Evolutionary conservation across 192 early-diverging fungal species (phyloP), one percentile per base, ranked within the genome.

Genomic region (Coemansia sp.): DNA sequence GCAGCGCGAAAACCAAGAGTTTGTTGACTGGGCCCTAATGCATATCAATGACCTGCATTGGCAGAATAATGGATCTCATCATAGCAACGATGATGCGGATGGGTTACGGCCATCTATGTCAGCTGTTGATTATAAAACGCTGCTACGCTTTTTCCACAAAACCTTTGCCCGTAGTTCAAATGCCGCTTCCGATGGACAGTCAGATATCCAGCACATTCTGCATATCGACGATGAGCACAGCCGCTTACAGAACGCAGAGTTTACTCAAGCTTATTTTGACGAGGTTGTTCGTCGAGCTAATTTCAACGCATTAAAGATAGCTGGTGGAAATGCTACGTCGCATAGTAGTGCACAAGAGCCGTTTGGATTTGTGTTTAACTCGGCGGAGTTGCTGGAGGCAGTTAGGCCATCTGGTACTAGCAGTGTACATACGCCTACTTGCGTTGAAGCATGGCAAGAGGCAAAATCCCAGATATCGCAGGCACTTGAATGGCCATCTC

Each of bases 21-120:
- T 74, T 63, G 60, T 47, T 8, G 71, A 74, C 41, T 74, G 71
- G 71, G 71, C 71, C 9, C 36, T 68, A 4, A 56, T 66, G 28
- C 52, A 56, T 13, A 59, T 74, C 1, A 60, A 74, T 13, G 71
- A 74, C 26, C 10, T 74, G 45, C 48, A 67, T 20, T 74, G 71
- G 71, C 71, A 74, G 40, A 74, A 67, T 49, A 65, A 68, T 10
- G 71, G 71, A 2, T 52, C 65, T 14, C 60, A 58, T 40, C 28
- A 16, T 11, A 3, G 19, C 14, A 42, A 58, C 14, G 53, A 54
- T n/a, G 47, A 51, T 12, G 56, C 21, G 6, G 70, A 73, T 21
- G 71, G 71, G 2, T 33, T 54, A 21, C 64, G 65, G 4, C 71
- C 71, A 14, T 48, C 63, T 21, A 64, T 64, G 0, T 64, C 71